These are phyloP conservation scores for Calonectria henricotiae DNA, from an alignment of 2,329 filamentous ascomycete species.

Conservation along the genomic window DNA sequence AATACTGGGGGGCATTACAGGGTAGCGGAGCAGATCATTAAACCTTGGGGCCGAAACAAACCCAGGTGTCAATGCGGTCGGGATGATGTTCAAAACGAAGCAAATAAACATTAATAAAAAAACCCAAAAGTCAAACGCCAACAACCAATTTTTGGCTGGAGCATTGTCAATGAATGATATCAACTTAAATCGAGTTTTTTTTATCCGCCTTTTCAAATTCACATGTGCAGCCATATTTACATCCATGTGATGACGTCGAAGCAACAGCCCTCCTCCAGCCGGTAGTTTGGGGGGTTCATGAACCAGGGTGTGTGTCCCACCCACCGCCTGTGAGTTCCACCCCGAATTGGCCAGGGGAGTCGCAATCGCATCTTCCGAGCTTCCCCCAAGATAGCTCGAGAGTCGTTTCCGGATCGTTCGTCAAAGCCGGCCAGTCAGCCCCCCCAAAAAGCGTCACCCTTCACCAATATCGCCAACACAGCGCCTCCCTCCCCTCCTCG, in stretches of 20 bases:
- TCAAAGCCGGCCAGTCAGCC: neutral
- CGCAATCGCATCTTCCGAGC: slow-evolving; percentile 25
- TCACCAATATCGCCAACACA: neutral
- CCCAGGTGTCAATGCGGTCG: neutral
- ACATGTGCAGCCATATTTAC: neutral
- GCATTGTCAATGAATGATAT: neutral
- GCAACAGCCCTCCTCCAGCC: neutral
- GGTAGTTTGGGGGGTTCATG: neutral
- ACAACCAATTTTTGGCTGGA: neutral
- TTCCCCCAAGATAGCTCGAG: slow-evolving; percentile 16
- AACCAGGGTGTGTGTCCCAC: slow-evolving; percentile 21
- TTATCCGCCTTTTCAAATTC: neutral
- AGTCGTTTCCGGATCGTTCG: neutral
- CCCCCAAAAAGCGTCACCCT: neutral
- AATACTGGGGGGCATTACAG: neutral
- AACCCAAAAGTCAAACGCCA: neutral
- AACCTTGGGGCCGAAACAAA: slow-evolving; percentile 16
- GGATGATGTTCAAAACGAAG: neutral
- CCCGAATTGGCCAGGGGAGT: slow-evolving; percentile 24
- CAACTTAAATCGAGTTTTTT: neutral
- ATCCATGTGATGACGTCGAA: neutral
- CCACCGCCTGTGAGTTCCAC: slow-evolving; percentile 19
- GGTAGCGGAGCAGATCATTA: slow-evolving; percentile 17
- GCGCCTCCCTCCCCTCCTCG: neutral
- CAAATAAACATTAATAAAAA: neutral